phyloP scores from a whole-genome alignment of 768 basidiomycete species.

The Boletus sp. region DNA sequence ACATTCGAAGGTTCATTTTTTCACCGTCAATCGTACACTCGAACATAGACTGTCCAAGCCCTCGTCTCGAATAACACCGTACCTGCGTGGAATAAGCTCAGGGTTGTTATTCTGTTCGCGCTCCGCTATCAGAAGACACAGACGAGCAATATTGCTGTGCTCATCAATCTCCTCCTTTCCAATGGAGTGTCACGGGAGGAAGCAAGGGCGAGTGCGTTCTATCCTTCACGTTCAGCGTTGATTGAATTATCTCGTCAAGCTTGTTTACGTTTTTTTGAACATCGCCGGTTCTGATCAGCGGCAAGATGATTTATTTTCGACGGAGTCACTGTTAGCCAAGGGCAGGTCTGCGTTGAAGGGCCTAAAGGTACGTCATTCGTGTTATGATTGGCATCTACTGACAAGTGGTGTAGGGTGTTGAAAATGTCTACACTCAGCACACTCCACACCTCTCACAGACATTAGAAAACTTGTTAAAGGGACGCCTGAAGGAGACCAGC shows the following conservation, averaged over 20 bases:
- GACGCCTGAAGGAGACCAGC: conserved; percentile 78
- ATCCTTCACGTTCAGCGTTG: conserved; percentile 1
- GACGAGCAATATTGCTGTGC: conserved; percentile 72
- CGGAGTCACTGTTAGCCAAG: conserved; percentile 89
- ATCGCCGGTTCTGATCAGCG: conserved; percentile 93
- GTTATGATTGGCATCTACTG: not conserved
- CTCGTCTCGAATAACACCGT: conserved; percentile 66
- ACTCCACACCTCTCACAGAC: conserved; percentile 91
- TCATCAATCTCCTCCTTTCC: conserved; percentile 69
- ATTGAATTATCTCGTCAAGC: conserved; percentile 41
- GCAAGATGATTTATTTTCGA: conserved; percentile 96
- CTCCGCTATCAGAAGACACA: conserved; percentile 92
- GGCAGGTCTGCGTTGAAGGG: conserved; percentile 95
- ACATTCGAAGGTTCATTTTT: not conserved
- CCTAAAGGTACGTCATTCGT: conserved; percentile 62
- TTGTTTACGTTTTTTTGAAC: conserved; percentile 91
- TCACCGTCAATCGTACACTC: not conserved
- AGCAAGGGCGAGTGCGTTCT: conserved; percentile 47
- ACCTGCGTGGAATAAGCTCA: conserved; percentile 78
- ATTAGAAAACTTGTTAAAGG: conserved; percentile 83
- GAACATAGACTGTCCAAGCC: conserved; percentile 71
- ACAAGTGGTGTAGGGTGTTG: conserved; percentile 68
- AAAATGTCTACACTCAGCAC: conserved; percentile 99
- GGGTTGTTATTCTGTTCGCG: conserved; percentile 88
- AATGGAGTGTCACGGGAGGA: conserved; percentile 78